Base-by-base conservation (phyloP, 768 basidiomycete species). In the Thelephora ganbajun region DNA sequence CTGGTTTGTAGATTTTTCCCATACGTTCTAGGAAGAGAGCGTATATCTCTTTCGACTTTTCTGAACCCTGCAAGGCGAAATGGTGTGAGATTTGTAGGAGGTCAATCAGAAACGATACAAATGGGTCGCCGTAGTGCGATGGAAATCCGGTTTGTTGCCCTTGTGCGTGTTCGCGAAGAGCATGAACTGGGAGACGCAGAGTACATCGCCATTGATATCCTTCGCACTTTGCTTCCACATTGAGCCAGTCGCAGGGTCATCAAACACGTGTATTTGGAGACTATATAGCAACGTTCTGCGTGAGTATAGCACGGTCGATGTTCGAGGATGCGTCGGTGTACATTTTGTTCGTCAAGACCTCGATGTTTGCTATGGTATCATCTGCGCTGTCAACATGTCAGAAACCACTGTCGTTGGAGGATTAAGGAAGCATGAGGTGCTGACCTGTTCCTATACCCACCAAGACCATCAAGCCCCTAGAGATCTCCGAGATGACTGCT, bases 171-270 rank as follows among this genome's bases (percentile, higher is more conserved):
- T 83, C 19, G 91, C 86, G 59, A 93, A 63, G 22, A 99, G 71
- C 1, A 93, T 92, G 61, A 96, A 94, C 56, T 98, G 94, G 1
- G 92, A 92, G 13, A 93, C 90, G 56, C 93, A 97, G 3, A 98
- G 75, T 11, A 99, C 74, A 45, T 94, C 91, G 39, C 91, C 93
- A 19, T 77, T 75, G 19, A 96, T 76, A 53, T 97, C 93, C 63
- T 80, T 85, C 43, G 97, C 83, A 57, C 69, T 88, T 18, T 72
- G 65, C 64, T 87, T 93, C 94, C 94, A 98, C 75, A 83, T 81
- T 48, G 73, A 69, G 5, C 70, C 72, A 1, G 70, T 60, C 7
- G 68, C 67, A 18, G 39, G 39, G 57, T 83, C 77, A 43, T 77
- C 70, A 59, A 93, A 94, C 46, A 82, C 72, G 44, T 83, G 75